Conservation (phyloP, 164 flowering plant genomes). For the Annona squamosa region DNA sequence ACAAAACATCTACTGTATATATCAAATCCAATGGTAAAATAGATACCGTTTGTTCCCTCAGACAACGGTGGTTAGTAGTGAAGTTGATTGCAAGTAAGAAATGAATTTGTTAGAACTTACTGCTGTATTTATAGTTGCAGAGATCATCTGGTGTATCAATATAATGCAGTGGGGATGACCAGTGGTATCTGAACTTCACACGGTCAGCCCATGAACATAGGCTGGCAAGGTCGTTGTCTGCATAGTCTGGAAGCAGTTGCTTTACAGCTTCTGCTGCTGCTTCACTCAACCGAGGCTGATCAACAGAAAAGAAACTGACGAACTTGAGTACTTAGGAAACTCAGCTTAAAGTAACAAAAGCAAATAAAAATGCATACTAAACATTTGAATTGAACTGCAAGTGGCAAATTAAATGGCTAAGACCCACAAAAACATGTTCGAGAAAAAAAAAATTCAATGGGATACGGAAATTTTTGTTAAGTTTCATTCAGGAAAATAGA, state of each 20-base stretch:
- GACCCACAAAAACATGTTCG: neutral
- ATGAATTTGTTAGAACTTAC: slow-evolving; percentile 26
- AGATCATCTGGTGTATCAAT: slow-evolving; percentile 66
- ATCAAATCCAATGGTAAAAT: neutral
- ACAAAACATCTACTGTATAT: neutral
- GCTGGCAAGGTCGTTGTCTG: slow-evolving; percentile 52
- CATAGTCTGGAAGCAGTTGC: slow-evolving; percentile 52
- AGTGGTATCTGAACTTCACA: slow-evolving; percentile 60
- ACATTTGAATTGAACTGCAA: neutral
- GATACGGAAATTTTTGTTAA: neutral
- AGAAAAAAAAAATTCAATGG: too few species aligned
- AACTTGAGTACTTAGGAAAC: neutral
- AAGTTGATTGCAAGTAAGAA: too few species aligned
- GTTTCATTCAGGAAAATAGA: neutral
- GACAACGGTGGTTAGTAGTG: neutral
- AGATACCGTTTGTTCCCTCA: neutral
- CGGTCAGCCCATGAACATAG: slow-evolving; percentile 78
- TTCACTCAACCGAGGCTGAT: slow-evolving; percentile 51
- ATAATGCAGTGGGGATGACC: slow-evolving; percentile 83
- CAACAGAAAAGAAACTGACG: neutral
- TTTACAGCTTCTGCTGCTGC: slow-evolving; percentile 62
- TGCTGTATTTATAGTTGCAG: slow-evolving; percentile 58
- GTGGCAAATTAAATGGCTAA: neutral
- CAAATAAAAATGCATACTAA: neutral
- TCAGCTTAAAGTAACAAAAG: neutral